Base-by-base conservation (phyloP, 1,284 basidiomycete genomes). In the Irpex rosettiformis region DNA sequence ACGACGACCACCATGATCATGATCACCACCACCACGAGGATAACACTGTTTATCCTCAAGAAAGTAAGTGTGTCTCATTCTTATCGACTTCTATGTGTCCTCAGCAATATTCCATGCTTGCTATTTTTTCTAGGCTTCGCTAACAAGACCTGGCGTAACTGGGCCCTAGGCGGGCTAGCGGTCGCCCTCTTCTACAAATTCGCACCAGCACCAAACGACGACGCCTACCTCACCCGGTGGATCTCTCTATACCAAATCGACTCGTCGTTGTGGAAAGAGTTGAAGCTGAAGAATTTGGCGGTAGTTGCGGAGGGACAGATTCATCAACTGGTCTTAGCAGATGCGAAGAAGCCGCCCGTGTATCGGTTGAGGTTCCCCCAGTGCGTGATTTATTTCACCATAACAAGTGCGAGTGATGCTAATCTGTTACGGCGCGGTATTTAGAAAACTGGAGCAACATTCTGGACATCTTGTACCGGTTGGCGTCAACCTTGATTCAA, bases 311-410 rank as follows among this genome's bases (percentile, higher is more conserved):
- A 79, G 45, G 69, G 68, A 28, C 77, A 82, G 27, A 76, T 82
- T 51, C 72, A 77, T 3, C 74, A 65, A 47, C 64, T 80, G 33
- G 66, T 86, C 42, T 69, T 85, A 24, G 73, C 73, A 49, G 76
- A 76, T 61, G 85, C 86, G 24, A 75, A 78, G 66, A 74, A 70
- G 52, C 80, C 86, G 1, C 70, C 69, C 3, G 76, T 86, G 24
- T 81, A 85, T 67, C 79, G 86, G 47, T 84, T 80, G 69, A 79
- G 84, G 63, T 87, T 82, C 69, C 84, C 87, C 58, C 83, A 88
- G 89, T 91, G 65, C 74, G 88, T 80, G n/a, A 45, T 40, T 52
- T 37, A 56, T 53, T 11, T 33, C 29, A 21, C 21, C 25, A 53
- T 33, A 52, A n/a, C 16, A 54, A 8, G 55, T 51, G 8, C 49